Conservation (phyloP, 2,329 filamentous ascomycete species). For the Lasiodiplodia citricola region DNA sequence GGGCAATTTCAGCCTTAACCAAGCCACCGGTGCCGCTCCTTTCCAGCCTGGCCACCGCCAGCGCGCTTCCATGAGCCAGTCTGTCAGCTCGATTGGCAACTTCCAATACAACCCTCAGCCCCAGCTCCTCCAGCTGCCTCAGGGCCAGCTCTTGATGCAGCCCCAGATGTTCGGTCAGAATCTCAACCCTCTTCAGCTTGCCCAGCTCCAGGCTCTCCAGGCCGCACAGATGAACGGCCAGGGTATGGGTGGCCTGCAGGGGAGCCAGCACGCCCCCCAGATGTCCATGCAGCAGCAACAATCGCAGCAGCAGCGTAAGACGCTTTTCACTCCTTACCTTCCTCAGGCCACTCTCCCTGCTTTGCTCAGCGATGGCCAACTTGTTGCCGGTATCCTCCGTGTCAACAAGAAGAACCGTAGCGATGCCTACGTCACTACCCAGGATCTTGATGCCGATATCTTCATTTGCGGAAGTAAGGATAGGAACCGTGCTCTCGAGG, state of each 20-base stretch:
- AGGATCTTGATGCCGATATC: conserved; percentile 95
- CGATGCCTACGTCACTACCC: conserved; percentile 94
- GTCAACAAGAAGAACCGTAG: conserved; percentile 99
- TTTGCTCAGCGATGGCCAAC: conserved; percentile 85
- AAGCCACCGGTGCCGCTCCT: conserved; percentile 69
- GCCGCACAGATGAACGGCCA: conserved; percentile 83
- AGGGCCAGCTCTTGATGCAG: conserved; percentile 82
- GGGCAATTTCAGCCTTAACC: conserved; percentile 71
- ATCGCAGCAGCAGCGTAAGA: conserved; percentile 92
- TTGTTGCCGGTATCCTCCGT: conserved; percentile 93
- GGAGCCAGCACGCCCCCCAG: conserved; percentile 74
- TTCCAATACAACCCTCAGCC: conserved; percentile 91
- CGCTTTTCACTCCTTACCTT: conserved; percentile 95
- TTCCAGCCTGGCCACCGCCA: conserved; percentile 94
- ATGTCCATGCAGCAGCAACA: conserved; percentile 63
- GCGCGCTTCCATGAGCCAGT: conserved; percentile 82
- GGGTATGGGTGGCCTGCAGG: conserved; percentile 66
- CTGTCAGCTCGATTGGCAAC: conserved; percentile 78
- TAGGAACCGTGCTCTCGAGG: conserved; percentile 93
- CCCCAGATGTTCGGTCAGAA: conserved; percentile 88
- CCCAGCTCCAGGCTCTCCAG: conserved; percentile 90
- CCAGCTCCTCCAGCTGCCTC: conserved; percentile 83
- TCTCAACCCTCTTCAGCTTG: conserved; percentile 84
- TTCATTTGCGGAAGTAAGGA: conserved; percentile 99
- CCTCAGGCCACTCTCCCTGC: conserved; percentile 93